A percentile compares a stretch with the other conserved stretches of the same genome.
phyloP scores from a whole-genome alignment of 139 green algal species.

The Ettlia oleoabundans region DNA sequence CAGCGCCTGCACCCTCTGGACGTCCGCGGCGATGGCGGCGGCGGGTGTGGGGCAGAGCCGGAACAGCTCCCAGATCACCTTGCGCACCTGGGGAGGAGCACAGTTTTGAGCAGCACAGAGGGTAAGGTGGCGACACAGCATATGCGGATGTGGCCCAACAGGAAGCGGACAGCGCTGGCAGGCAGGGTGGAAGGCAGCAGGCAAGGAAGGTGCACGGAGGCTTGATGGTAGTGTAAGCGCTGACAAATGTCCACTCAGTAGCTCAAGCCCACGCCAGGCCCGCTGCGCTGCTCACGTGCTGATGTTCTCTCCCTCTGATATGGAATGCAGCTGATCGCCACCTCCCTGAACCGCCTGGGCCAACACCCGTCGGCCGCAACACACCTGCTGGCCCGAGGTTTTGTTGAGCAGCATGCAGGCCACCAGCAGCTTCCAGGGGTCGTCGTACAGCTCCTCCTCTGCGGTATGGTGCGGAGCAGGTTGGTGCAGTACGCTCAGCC shows the following conservation, averaged over 20 bases:
- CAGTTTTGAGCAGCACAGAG: background rate
- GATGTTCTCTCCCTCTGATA: too few relatives aligned
- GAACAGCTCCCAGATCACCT: constrained; percentile 86
- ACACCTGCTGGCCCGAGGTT: constrained; percentile 59
- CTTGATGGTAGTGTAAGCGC: too few relatives aligned
- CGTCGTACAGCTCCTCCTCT: constrained; percentile 86
- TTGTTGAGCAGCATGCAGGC: constrained; percentile 94
- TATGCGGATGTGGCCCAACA: too few relatives aligned
- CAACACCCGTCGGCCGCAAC: background rate
- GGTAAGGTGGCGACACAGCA: too few relatives aligned
- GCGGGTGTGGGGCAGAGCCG: constrained; percentile 71
- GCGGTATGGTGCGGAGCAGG: background rate
- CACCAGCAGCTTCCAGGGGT: constrained; percentile 94
- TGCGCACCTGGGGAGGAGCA: constrained; percentile 73
- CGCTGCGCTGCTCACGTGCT: too few relatives aligned
- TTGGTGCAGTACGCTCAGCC: background rate
- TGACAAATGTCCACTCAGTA: too few relatives aligned
- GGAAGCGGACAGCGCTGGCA: too few relatives aligned
- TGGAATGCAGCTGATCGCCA: too few relatives aligned
- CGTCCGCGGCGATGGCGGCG: constrained; percentile 50
- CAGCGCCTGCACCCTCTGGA: constrained; percentile 47
- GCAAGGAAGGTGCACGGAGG: too few relatives aligned
- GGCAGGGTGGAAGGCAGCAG: too few relatives aligned
- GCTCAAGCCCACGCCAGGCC: too few relatives aligned
- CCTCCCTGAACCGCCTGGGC: too few relatives aligned